Evolutionary conservation across 371 early-diverging fungal species (phyloP).

Genomic region (Rhizopus stolonifer): DNA sequence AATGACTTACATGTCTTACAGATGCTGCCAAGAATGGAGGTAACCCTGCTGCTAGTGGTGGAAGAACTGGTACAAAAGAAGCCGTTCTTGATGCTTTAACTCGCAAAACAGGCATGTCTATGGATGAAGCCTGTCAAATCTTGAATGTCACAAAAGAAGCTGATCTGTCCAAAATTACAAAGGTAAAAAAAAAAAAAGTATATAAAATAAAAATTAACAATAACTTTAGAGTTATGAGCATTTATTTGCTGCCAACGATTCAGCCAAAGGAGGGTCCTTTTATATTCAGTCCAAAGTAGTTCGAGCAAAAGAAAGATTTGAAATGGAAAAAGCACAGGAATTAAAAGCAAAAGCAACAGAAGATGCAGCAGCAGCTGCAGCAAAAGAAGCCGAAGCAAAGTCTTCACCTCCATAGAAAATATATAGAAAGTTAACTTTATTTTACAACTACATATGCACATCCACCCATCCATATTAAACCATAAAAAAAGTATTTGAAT

Average conservation of each 20-base stretch:
- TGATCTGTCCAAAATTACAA: conserved; percentile 68
- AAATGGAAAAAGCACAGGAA: conserved; percentile 77
- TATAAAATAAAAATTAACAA: no score
- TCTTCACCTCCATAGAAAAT: conserved; percentile 11
- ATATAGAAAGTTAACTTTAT: neutral
- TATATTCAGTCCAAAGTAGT: conserved; percentile 94
- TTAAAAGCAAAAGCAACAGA: conserved; percentile 36
- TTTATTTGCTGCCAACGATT: conserved; percentile 87
- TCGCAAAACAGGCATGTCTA: conserved; percentile 80
- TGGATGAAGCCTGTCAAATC: conserved; percentile 93
- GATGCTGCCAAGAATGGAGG: conserved; percentile 69
- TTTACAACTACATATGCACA: no score
- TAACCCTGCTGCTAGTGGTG: conserved; percentile 47
- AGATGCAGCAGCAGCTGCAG: conserved; percentile 27
- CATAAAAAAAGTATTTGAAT: no score
- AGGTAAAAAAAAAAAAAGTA: no score
- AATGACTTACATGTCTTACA: conserved; percentile 18
- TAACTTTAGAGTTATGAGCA: conserved; percentile 79
- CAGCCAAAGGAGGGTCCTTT: conserved; percentile 84
- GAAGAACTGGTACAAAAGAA: conserved; percentile 40
- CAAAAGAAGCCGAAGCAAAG: conserved; percentile 18
- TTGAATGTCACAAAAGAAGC: conserved; percentile 82
- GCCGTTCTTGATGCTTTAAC: conserved; percentile 75
- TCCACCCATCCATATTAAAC: no score
- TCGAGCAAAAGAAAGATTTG: conserved; percentile 90